phyloP scores from a whole-genome alignment of 2,329 filamentous ascomycete genomes.

The Pyricularia sp. region DNA sequence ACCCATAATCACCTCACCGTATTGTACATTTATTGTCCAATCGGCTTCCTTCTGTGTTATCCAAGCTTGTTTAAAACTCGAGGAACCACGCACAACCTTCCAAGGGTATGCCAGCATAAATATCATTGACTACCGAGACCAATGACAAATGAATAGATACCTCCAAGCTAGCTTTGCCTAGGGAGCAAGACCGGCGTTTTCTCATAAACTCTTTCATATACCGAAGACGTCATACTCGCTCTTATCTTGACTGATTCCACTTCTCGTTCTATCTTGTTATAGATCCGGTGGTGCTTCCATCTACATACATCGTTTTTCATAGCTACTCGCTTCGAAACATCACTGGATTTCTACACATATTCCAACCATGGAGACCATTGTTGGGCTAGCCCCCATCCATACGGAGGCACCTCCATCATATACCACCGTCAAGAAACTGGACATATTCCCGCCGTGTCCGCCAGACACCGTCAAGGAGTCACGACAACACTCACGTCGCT shows the following conservation, averaged over 20 bases:
- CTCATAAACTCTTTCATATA: not conserved
- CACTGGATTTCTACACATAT: not conserved
- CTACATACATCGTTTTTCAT: not conserved
- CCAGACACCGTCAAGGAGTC: slow-evolving; percentile 6
- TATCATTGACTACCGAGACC: not conserved
- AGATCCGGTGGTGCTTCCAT: not conserved
- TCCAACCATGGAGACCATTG: slow-evolving; percentile 5
- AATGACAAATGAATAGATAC: not conserved
- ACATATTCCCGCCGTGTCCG: slow-evolving; percentile 8
- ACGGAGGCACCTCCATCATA: not conserved
- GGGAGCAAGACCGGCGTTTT: not conserved
- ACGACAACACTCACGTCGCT: slow-evolving; percentile 1
- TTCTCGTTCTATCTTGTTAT: not conserved
- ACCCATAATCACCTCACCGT: not conserved
- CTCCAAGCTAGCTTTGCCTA: not conserved
- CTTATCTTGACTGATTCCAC: not conserved
- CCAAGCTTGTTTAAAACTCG: not conserved
- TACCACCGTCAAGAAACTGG: not conserved
- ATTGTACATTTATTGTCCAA: not conserved
- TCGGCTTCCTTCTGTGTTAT: not conserved
- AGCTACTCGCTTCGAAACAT: not conserved
- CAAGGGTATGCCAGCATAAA: not conserved
- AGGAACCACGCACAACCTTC: not conserved
- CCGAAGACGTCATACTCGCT: not conserved
- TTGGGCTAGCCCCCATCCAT: not conserved